phyloP scores from a whole-genome alignment of 202 grass and related monocot species.

The Zoysia matrella region DNA sequence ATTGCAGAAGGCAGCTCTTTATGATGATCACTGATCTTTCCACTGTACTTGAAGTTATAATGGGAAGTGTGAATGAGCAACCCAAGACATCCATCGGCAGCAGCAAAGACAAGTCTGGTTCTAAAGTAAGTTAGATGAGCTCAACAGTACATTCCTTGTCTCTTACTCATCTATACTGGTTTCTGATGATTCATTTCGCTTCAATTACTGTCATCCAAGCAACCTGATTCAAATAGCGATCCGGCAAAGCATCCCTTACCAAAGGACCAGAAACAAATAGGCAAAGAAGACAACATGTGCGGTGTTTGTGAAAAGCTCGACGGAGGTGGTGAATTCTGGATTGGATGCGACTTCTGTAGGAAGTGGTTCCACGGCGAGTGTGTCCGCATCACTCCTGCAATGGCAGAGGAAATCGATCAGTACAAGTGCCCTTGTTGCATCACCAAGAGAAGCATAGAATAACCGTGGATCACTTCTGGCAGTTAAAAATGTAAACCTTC shows the following conservation, averaged over 20 bases:
- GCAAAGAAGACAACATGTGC: constrained; percentile 37
- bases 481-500: constrained; percentile 2
- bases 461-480: constrained; percentile 1
- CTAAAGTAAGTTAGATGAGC: constrained; percentile 42
- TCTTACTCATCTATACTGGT: constrained; percentile 2
- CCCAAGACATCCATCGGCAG: constrained; percentile 31
- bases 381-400: constrained; percentile 59
- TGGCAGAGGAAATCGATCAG: constrained; percentile 56
- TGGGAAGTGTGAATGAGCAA: constrained; percentile 44
- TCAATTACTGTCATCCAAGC: constrained; percentile 33
- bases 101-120: constrained; percentile 48
- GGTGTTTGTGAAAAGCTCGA: constrained; percentile 50
- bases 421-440: constrained; percentile 77
- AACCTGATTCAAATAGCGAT: constrained; percentile 36
- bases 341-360: constrained; percentile 69
- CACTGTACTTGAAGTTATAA: constrained; percentile 66
- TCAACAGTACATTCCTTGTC: neutral
- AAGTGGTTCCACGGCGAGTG: constrained; percentile 85
- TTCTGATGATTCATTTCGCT: constrained; percentile 19
- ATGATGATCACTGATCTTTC: constrained; percentile 65
- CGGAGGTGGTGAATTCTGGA: constrained; percentile 56
- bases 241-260: neutral
- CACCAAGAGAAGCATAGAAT: constrained; percentile 54
- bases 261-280: neutral
- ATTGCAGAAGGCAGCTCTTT: constrained; percentile 61